Evolutionary conservation across 441 rosid genomes (phyloP).

Genomic region (Erodium chrysanthum): DNA sequence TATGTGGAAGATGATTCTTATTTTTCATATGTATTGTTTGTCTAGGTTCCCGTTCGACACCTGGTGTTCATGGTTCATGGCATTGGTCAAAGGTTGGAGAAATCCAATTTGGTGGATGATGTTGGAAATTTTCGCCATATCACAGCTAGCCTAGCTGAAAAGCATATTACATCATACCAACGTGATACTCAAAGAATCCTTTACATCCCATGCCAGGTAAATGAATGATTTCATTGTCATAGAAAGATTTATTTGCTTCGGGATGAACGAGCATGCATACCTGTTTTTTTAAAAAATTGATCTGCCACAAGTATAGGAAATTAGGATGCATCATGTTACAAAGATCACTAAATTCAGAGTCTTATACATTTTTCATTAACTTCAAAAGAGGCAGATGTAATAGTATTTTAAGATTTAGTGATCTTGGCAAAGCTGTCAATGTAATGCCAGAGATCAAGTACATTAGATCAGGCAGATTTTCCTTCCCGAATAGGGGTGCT

Average conservation of each 20-base stretch:
- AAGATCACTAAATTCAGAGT: slow-evolving; percentile 1
- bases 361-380: not conserved
- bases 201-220: slow-evolving; percentile 96
- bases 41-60: slow-evolving; percentile 92
- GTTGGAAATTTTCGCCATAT: slow-evolving; percentile 80
- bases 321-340: not conserved
- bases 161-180: slow-evolving; percentile 69
- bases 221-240: not conserved
- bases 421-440: not conserved
- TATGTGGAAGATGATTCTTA: not conserved
- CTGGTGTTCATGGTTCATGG: slow-evolving; percentile 98
- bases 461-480: no score
- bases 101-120: slow-evolving; percentile 96
- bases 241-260: not conserved
- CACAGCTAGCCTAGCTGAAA: slow-evolving; percentile 70
- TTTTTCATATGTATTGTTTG: slow-evolving; percentile 11
- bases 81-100: slow-evolving; percentile 94
- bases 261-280: not conserved
- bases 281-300: not conserved
- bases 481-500: not conserved
- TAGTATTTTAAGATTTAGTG: not conserved
- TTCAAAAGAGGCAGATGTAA: not conserved
- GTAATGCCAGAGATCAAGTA: no score
- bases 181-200: slow-evolving; percentile 73
- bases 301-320: slow-evolving; percentile 1